These are phyloP conservation scores for Grosmannia serpens DNA, from an alignment of 2,329 filamentous ascomycete genomes.

Conservation along the genomic window DNA sequence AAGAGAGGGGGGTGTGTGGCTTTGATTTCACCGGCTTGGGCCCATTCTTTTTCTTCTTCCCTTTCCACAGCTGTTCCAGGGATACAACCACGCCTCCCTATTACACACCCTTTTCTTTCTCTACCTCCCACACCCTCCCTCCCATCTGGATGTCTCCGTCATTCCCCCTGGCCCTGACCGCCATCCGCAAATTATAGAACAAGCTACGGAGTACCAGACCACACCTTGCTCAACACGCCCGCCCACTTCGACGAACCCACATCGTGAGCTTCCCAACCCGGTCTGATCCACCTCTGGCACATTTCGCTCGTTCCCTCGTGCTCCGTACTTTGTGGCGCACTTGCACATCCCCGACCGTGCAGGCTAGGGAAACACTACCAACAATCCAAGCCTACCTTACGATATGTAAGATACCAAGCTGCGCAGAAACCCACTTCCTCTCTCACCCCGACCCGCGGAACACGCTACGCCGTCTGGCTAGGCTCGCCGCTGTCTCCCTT, in stretches of 20 bases:
- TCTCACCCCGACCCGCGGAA: neutral
- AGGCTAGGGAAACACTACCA: neutral
- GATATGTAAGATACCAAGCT: neutral
- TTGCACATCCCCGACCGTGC: neutral
- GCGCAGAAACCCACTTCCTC: neutral
- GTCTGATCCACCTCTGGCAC: conserved; percentile 12
- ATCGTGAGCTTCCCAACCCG: conserved; percentile 10
- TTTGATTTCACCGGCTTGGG: neutral
- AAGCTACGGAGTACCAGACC: neutral
- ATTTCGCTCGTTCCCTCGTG: neutral
- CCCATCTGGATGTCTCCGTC: neutral
- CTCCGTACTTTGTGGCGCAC: neutral
- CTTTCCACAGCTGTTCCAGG: conserved; percentile 7
- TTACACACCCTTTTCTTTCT: neutral
- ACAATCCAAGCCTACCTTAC: conserved; percentile 4
- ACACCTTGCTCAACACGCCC: neutral
- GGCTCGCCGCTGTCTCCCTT: neutral
- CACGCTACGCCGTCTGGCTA: conserved; percentile 4
- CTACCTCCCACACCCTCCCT: neutral
- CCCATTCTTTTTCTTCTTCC: neutral
- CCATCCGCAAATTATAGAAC: conserved; percentile 5
- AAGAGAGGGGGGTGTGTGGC: neutral
- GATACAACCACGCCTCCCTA: neutral
- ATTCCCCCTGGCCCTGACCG: conserved; percentile 10
- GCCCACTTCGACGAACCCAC: conserved; percentile 2